These are phyloP conservation scores for Apophysomyces ossiformis DNA, from an alignment of 371 early-diverging fungal species.

Conservation along the genomic window DNA sequence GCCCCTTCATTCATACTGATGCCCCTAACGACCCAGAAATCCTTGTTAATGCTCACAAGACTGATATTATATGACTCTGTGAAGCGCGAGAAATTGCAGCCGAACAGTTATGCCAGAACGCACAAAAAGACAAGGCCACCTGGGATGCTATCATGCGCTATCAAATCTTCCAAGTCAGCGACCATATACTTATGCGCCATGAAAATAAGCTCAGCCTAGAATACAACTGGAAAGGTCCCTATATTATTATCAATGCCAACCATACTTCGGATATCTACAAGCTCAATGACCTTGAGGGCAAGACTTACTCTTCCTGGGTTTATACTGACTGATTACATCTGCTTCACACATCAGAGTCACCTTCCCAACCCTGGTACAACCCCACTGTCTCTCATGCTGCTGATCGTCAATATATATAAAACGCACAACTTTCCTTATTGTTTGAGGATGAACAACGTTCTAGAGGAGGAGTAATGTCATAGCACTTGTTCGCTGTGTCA, in stretches of 20 bases:
- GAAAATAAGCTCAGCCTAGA: conserved; percentile 18
- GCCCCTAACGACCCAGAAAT: too few species aligned
- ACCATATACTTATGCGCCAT: conserved; percentile 17
- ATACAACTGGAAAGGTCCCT: conserved; percentile 20
- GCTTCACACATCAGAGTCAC: neutral
- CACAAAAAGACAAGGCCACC: conserved; percentile 22
- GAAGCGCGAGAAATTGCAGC: conserved; percentile 25
- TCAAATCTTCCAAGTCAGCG: conserved; percentile 17
- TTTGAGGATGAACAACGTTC: neutral
- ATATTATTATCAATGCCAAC: neutral
- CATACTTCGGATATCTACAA: conserved; percentile 16
- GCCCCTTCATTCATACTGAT: conserved; percentile 14
- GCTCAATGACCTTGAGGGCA: neutral
- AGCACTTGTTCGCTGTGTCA: too few species aligned
- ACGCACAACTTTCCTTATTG: neutral
- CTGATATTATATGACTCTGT: neutral
- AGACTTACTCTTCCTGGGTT: conserved; percentile 19
- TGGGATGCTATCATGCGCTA: conserved; percentile 24
- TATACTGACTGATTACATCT: neutral
- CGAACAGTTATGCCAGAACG: conserved; percentile 8
- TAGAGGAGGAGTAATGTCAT: neutral
- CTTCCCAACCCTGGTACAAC: neutral
- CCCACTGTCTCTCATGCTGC: neutral
- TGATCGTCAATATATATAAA: too few species aligned
- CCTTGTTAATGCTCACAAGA: too few species aligned